Percentiles rank a stretch among this genome's conserved stretches.
These are phyloP conservation scores for Phoenix dactylifera DNA, from an alignment of 176 grass and related monocot species.

Conservation along the genomic window DNA sequence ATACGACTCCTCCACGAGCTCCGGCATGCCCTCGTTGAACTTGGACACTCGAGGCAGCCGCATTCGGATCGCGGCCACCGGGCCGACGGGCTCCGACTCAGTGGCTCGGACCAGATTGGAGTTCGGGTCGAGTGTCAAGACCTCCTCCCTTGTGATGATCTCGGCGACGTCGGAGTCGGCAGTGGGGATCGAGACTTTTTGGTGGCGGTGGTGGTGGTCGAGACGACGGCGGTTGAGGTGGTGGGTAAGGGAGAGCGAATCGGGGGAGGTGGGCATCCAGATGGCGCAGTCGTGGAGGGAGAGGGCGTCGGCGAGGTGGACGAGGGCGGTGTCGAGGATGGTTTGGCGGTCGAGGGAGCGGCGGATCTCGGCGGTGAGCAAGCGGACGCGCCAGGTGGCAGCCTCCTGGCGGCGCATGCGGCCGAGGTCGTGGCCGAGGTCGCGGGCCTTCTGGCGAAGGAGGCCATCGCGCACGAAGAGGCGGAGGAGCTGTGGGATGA, in stretches of 20 bases:
- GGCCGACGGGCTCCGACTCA: not conserved
- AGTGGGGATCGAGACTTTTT: too few species aligned
- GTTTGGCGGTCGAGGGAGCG: not conserved
- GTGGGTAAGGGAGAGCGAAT: not conserved
- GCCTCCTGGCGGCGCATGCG: not conserved
- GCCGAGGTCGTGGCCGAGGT: not conserved
- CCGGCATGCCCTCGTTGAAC: not conserved
- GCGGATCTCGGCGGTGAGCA: slow-evolving; percentile 7
- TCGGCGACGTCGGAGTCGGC: not conserved
- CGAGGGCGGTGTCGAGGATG: not conserved
- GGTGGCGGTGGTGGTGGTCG: too few species aligned
- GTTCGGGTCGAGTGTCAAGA: not conserved
- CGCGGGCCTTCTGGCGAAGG: slow-evolving; percentile 1
- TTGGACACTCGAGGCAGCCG: not conserved
- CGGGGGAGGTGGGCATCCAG: slow-evolving; percentile 2
- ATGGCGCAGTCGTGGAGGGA: not conserved
- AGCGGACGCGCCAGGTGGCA: not conserved
- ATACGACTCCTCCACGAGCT: not conserved
- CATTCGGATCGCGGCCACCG: not conserved
- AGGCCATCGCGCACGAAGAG: slow-evolving; percentile 2
- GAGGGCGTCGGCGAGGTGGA: not conserved
- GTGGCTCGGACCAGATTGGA: slow-evolving; percentile 1
- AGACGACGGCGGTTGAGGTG: not conserved
- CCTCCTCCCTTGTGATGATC: not conserved
- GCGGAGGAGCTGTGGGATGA: slow-evolving; percentile 5